Evolutionary conservation across 2,329 filamentous ascomycete genomes (phyloP).

Genomic region (Hymenoscyphus fraxineus): DNA sequence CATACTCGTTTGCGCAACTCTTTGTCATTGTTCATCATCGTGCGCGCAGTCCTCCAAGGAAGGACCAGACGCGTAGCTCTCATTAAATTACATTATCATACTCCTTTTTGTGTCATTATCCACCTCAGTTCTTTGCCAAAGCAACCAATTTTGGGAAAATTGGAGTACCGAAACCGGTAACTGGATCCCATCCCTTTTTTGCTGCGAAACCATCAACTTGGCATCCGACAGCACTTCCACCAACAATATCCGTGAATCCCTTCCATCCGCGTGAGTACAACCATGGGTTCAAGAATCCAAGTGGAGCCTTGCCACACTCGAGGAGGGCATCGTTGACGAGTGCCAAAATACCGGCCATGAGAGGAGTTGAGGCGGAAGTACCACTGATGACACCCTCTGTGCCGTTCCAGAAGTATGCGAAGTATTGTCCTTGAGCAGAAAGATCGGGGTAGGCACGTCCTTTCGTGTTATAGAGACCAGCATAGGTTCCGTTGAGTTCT

Average conservation of each 20-base stretch:
- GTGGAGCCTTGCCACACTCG: constrained; percentile 42
- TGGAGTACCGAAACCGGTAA: constrained; percentile 37
- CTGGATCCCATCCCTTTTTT: constrained; percentile 37
- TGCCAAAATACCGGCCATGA: constrained; percentile 53
- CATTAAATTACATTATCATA: not conserved
- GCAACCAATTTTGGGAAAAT: constrained; percentile 10
- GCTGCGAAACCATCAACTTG: constrained; percentile 31
- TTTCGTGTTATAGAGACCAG: constrained; percentile 37
- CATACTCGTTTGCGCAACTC: not conserved
- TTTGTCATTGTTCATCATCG: not conserved
- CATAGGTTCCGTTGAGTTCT: constrained; percentile 27
- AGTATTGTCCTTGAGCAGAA: constrained; percentile 54
- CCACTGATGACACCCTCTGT: constrained; percentile 40
- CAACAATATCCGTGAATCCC: constrained; percentile 36
- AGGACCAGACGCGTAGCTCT: not conserved
- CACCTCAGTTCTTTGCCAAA: constrained; percentile 6
- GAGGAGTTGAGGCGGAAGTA: constrained; percentile 51
- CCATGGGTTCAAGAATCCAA: constrained; percentile 43
- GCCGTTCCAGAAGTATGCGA: constrained; percentile 38
- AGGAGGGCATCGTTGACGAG: constrained; percentile 61
- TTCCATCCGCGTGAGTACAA: constrained; percentile 33
- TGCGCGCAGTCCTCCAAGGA: not conserved
- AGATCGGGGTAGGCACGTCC: constrained; percentile 42
- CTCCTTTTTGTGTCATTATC: not conserved
- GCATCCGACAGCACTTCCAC: constrained; percentile 41